phyloP scores from a whole-genome alignment of 2,329 filamentous ascomycete species.

The Lasiodiplodia hormozganensis region DNA sequence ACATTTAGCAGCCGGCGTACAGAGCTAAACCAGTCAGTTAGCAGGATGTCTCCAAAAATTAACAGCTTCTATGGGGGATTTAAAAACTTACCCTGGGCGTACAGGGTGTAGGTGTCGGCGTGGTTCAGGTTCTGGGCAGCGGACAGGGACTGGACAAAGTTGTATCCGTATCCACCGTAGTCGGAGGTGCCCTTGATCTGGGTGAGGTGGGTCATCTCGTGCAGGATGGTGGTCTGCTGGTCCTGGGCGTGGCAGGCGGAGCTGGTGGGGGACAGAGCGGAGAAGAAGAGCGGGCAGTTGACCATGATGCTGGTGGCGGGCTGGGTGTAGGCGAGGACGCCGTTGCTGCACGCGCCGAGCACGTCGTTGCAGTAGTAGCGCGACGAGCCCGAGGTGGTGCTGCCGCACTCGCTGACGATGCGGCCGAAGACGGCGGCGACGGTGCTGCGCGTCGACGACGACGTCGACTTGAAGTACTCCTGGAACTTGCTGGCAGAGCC shows the following conservation, averaged over 20 bases:
- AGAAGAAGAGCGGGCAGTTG: slow-evolving; percentile 69
- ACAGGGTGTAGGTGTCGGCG: slow-evolving; percentile 67
- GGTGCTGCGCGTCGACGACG: slow-evolving; percentile 41
- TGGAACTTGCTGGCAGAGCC: slow-evolving; percentile 55
- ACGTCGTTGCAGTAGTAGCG: slow-evolving; percentile 65
- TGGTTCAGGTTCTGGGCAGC: slow-evolving; percentile 40
- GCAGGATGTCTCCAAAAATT: background rate
- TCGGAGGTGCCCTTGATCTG: slow-evolving; percentile 66
- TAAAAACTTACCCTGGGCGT: slow-evolving; percentile 54
- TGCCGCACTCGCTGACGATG: slow-evolving; percentile 63
- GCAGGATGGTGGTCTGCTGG: slow-evolving; percentile 68
- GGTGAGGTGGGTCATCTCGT: slow-evolving; percentile 70
- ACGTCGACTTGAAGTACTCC: slow-evolving; percentile 70
- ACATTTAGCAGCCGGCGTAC: slow-evolving; percentile 12
- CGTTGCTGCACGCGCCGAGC: slow-evolving; percentile 58
- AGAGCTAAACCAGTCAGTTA: slow-evolving; percentile 1
- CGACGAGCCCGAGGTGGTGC: slow-evolving; percentile 56
- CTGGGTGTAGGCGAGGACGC: slow-evolving; percentile 69
- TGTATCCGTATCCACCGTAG: slow-evolving; percentile 58
- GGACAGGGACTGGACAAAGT: slow-evolving; percentile 38
- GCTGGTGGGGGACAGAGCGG: slow-evolving; percentile 57
- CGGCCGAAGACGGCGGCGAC: slow-evolving; percentile 60
- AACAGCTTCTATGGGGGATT: no score
- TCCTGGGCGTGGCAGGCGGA: slow-evolving; percentile 68
- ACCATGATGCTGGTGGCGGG: slow-evolving; percentile 62